Evolutionary conservation across 257 asterid genomes (phyloP), one percentile per base, ranked within the genome.

Genomic region (Capsicum chinense): DNA sequence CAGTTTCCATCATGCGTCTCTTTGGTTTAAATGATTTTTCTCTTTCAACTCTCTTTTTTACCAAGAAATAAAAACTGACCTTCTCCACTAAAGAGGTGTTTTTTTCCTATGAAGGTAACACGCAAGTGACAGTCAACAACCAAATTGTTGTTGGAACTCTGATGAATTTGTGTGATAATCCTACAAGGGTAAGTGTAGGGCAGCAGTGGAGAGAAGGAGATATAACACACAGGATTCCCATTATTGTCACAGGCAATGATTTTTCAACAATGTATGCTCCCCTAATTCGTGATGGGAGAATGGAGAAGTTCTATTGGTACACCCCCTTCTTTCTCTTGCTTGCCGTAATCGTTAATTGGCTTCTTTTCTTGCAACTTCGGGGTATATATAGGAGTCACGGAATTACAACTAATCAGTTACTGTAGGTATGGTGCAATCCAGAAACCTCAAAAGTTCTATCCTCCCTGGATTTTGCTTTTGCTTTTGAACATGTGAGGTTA

Each of bases 241-340:
- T 94, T 74, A 95, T 95, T 79, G 97, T 94, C 79, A 95, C 98
- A 35, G 98, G 99, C 87, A 95, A 95, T 87, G 98, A 95, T 88
- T 85, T 95, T 5, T 89, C 99, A 60, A 94, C 89, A 85, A 84
- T 94, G 35, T 95, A 94, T 90, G 98, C 98, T 63, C 98, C 98
- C 54, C 85, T 95, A 88, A 90, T 94, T 84, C 98, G 98, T 83
- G 98, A 95, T 86, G 91, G 99, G 86, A 95, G 99, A 90, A 95
- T 95, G 99, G 99, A 95, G 35, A 95, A 95, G 88, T 94, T 95
- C 84, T 94, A 91, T 88, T 94, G 98, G 99, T 94, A 90, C 26
- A 44, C 71, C 64, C 71, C 79, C 83, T 12, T 54, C 85, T 12
- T 78, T 50, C 56, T 79, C 71, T 80, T 52, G 12, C 60, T 14